Conservation (phyloP, 2,329 filamentous ascomycete genomes). For the Massarina eburnea region DNA sequence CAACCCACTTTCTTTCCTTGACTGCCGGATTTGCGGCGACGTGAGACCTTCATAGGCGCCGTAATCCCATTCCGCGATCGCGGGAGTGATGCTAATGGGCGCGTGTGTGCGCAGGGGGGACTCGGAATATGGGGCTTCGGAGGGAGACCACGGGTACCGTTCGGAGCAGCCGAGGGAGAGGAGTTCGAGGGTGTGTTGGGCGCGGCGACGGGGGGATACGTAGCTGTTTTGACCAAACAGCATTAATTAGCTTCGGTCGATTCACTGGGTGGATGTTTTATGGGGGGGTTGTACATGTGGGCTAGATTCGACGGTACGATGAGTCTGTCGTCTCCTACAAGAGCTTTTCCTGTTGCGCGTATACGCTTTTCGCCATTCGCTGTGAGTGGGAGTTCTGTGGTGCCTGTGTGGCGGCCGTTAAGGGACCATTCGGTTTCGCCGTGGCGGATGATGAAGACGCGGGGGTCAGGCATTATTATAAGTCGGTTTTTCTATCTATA, state of each 20-base stretch:
- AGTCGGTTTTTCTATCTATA: not conserved
- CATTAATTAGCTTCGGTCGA: too few relatives aligned
- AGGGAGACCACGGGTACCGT: slow-evolving; percentile 67
- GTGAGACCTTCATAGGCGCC: slow-evolving; percentile 63
- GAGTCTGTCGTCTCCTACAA: slow-evolving; percentile 80
- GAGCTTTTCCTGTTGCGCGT: slow-evolving; percentile 71
- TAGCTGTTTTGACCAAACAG: slow-evolving; percentile 65
- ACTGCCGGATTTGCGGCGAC: slow-evolving; percentile 52
- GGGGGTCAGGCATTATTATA: slow-evolving; percentile 46
- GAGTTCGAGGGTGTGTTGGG: slow-evolving; percentile 87
- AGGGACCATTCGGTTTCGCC: slow-evolving; percentile 97
- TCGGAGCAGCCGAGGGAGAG: slow-evolving; percentile 72
- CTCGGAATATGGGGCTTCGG: not conserved
- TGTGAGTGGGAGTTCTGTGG: slow-evolving; percentile 84
- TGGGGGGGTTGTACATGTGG: slow-evolving; percentile 71
- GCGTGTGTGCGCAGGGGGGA: slow-evolving; percentile 39
- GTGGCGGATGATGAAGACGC: slow-evolving; percentile 67
- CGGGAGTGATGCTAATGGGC: slow-evolving; percentile 53
- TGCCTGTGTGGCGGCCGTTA: slow-evolving; percentile 74
- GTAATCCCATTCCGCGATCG: slow-evolving; percentile 64
- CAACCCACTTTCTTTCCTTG: slow-evolving; percentile 54
- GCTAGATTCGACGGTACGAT: slow-evolving; percentile 81
- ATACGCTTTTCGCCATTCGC: slow-evolving; percentile 64
- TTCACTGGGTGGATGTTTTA: too few relatives aligned
- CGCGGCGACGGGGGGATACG: slow-evolving; percentile 81